phyloP scores from a whole-genome alignment of 2,329 filamentous ascomycete genomes.

The Fusarium redolens region DNA sequence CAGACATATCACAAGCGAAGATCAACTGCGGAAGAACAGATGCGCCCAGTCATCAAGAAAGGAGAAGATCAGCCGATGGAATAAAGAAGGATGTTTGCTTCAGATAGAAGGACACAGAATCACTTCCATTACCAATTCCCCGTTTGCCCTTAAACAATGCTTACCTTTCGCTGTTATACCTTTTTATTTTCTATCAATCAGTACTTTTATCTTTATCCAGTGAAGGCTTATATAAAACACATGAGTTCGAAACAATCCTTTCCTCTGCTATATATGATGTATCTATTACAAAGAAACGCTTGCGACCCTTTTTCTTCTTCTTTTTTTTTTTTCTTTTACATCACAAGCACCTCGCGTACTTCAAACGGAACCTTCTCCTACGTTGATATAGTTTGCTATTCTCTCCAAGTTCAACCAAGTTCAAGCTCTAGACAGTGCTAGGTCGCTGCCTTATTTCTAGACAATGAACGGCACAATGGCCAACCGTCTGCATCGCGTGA shows the following conservation, averaged over 20 bases:
- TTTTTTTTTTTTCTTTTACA: background rate
- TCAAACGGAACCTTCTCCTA: no score
- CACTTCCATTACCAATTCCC: background rate
- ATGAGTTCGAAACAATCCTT: background rate
- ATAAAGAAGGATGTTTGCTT: background rate
- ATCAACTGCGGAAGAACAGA: background rate
- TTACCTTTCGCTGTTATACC: rapidly evolving
- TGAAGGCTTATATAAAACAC: background rate
- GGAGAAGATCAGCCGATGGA: background rate
- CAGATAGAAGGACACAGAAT: background rate
- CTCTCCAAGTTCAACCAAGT: no score
- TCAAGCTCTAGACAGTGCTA: no score
- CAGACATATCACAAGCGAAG: background rate
- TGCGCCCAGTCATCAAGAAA: background rate
- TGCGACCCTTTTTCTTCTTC: no score
- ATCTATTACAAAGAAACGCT: no score
- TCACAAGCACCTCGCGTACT: no score
- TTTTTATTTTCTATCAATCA: rapidly evolving
- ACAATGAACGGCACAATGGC: no score
- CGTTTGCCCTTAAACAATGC: no score
- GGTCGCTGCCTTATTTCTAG: no score
- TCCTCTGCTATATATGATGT: background rate
- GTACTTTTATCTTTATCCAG: no score
- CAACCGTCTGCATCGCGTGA: no score
- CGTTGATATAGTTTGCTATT: no score